Percentiles rank a stretch among this genome's conserved stretches.
Evolutionary conservation across 352 stramenopile species (phyloP).

Genomic region (Phytophthora meadii): DNA sequence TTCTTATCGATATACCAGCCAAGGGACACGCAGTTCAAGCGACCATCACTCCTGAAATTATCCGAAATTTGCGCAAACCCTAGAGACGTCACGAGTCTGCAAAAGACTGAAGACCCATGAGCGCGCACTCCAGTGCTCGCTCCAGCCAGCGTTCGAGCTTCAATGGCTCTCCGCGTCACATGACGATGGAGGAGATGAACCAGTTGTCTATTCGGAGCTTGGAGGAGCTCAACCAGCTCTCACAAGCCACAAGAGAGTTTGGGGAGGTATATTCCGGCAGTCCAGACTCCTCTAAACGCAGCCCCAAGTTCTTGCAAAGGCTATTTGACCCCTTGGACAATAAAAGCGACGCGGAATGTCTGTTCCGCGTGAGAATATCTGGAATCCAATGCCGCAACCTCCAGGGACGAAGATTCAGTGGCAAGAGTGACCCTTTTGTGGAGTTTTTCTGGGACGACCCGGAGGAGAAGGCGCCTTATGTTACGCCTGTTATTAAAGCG

Average conservation of each 20-base stretch:
- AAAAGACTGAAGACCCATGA: slow-evolving; percentile 10
- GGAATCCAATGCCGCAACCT: slow-evolving; percentile 91
- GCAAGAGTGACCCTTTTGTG: slow-evolving; percentile 89
- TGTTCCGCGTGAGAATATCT: slow-evolving; percentile 87
- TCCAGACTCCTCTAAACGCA: slow-evolving; percentile 43
- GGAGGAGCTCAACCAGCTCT: slow-evolving; percentile 78
- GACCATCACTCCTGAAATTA: slow-evolving; percentile 23
- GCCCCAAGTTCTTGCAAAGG: slow-evolving; percentile 68
- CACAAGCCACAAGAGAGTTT: slow-evolving; percentile 78
- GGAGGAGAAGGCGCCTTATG: slow-evolving; percentile 71
- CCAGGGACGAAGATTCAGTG: slow-evolving; percentile 77
- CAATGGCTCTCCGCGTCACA: slow-evolving; percentile 48
- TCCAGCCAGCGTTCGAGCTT: slow-evolving; percentile 47
- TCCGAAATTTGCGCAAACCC: neutral
- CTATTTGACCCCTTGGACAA: slow-evolving; percentile 76
- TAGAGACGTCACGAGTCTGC: slow-evolving; percentile 1
- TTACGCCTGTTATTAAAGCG: slow-evolving; percentile 84
- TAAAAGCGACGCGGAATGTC: slow-evolving; percentile 66
- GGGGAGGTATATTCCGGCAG: slow-evolving; percentile 66
- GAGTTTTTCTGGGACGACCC: slow-evolving; percentile 89
- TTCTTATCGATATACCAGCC: neutral
- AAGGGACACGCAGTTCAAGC: slow-evolving; percentile 3
- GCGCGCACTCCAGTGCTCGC: slow-evolving; percentile 28
- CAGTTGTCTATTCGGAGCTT: slow-evolving; percentile 47
- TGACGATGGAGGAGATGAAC: slow-evolving; percentile 52